phyloP scores from a whole-genome alignment of 768 basidiomycete genomes.

The Russula brevipes region DNA sequence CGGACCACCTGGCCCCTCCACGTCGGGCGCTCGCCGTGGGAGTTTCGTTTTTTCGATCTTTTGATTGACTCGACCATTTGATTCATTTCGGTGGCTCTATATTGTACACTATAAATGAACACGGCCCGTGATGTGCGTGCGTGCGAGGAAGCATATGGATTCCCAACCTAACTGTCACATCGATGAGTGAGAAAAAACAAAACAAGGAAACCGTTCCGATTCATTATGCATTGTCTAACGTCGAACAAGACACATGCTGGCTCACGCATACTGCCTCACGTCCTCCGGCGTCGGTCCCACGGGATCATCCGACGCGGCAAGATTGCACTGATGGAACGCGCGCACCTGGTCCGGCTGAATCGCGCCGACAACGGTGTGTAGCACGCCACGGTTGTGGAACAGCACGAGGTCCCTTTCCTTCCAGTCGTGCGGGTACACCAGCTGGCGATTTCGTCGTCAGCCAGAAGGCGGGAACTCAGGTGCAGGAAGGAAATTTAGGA shows the following conservation, averaged over 20 bases:
- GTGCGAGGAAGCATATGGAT: too few species aligned
- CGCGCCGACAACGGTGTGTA: slow-evolving; percentile 76
- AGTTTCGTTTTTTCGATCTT: too few species aligned
- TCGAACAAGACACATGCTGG: not conserved
- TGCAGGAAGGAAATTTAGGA: not conserved
- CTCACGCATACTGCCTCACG: slow-evolving; percentile 52
- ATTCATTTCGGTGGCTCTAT: too few species aligned
- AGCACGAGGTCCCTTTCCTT: slow-evolving; percentile 68
- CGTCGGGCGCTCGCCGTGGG: too few species aligned
- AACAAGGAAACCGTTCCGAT: too few species aligned
- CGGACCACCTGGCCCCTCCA: slow-evolving; percentile 11
- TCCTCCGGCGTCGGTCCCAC: slow-evolving; percentile 64
- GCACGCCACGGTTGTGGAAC: slow-evolving; percentile 81
- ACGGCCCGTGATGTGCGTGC: too few species aligned
- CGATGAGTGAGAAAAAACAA: too few species aligned
- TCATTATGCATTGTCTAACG: too few species aligned
- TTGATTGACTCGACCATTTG: too few species aligned
- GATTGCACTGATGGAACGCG: slow-evolving; percentile 81
- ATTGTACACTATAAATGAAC: too few species aligned
- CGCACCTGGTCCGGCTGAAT: slow-evolving; percentile 64
- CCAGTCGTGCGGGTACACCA: slow-evolving; percentile 91
- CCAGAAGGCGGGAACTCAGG: not conserved
- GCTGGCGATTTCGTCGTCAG: slow-evolving; percentile 32
- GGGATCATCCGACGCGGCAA: slow-evolving; percentile 75
- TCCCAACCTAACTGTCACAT: too few species aligned